Evolutionary conservation across 129 eudicot species (phyloP).

Genomic region (Lonicera japonica): DNA sequence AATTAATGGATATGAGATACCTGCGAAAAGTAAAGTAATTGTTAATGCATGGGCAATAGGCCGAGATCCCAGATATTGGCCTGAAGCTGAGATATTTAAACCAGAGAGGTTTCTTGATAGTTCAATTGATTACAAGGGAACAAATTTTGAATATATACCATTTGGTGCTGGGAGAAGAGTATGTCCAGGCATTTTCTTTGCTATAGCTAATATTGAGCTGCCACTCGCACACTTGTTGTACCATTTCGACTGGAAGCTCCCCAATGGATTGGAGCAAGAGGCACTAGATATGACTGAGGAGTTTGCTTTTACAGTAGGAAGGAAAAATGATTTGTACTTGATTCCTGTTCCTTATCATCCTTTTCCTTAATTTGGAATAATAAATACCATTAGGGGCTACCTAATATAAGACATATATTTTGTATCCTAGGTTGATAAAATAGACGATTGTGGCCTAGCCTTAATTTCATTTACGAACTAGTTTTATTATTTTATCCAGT

Average conservation of each 20-base stretch:
- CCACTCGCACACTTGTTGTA: background rate
- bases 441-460: too few relatives aligned
- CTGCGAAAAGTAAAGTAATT: slow-evolving; percentile 7
- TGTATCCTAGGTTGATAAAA: too few relatives aligned
- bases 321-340: background rate
- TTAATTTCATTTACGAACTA: too few relatives aligned
- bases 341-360: slow-evolving; percentile 10
- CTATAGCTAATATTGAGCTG: background rate
- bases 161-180: background rate
- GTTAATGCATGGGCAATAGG: slow-evolving; percentile 8
- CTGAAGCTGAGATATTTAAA: background rate
- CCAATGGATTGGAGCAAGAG: background rate
- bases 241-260: slow-evolving; percentile 4
- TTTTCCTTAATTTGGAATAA: background rate
- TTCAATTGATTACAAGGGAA: background rate
- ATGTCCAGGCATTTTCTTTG: background rate
- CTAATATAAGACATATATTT: too few relatives aligned
- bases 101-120: slow-evolving; percentile 1
- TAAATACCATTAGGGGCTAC: too few relatives aligned
- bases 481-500: too few relatives aligned
- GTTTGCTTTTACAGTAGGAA: background rate
- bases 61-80: slow-evolving; percentile 2
- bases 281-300: slow-evolving; percentile 1
- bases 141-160: background rate
- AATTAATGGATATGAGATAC: slow-evolving; percentile 14